Evolutionary conservation across 2,329 filamentous ascomycete species (phyloP).

Genomic region (Phialemoniopsis sp.): DNA sequence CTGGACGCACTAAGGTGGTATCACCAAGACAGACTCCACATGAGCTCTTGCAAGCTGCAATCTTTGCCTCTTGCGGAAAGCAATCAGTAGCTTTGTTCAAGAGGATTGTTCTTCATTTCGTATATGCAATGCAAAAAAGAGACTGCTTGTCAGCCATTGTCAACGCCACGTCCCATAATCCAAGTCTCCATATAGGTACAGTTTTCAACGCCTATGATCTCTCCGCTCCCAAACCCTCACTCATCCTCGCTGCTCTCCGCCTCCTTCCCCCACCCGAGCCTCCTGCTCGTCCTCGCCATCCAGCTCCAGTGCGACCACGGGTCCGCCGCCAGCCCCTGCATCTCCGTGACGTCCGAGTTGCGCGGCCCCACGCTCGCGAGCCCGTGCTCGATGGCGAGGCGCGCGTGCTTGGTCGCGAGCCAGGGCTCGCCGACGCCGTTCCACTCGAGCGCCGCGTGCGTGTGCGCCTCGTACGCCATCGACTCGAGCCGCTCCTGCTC

Average conservation of each 20-base stretch:
- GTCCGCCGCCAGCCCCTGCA: constrained; percentile 24
- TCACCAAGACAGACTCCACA: too few species aligned
- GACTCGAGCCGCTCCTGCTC: constrained; percentile 33
- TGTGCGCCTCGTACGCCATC: constrained; percentile 26
- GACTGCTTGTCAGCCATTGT: too few species aligned
- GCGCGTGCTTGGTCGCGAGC: constrained; percentile 30
- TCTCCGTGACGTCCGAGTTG: constrained; percentile 25
- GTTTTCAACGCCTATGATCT: too few species aligned
- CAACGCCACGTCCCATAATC: too few species aligned
- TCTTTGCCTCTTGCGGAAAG: too few species aligned
- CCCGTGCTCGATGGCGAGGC: constrained; percentile 29
- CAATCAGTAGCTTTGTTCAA: too few species aligned
- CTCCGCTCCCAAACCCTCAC: neutral
- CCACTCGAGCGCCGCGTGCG: constrained; percentile 30
- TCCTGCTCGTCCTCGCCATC: constrained; percentile 25
- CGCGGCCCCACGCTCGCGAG: constrained; percentile 21
- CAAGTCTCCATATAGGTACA: too few species aligned
- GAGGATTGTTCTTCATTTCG: too few species aligned
- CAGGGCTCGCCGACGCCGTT: constrained; percentile 32
- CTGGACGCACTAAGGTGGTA: too few species aligned
- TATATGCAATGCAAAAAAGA: too few species aligned
- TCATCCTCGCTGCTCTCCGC: constrained; percentile 1
- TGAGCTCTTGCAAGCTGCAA: too few species aligned
- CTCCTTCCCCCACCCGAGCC: constrained; percentile 21
- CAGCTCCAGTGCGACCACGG: constrained; percentile 35